Conservation (phyloP, 1,139 yeast species). For the Arxiozyma telluris region DNA sequence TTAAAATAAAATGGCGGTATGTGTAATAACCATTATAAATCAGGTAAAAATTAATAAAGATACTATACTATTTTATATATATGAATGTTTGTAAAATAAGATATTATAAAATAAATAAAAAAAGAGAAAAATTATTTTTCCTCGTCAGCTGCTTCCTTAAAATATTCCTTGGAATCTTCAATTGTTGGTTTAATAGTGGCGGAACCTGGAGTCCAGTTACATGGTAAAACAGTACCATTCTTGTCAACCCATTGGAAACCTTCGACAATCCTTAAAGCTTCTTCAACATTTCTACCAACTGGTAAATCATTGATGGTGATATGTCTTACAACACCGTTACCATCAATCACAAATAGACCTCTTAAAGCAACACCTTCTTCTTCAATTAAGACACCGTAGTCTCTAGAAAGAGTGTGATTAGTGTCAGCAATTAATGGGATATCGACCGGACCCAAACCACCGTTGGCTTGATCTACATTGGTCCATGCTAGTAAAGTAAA, state of each 20-base stretch:
- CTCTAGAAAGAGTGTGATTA: constrained; percentile 87
- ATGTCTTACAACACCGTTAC: constrained; percentile 90
- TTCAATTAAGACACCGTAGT: constrained; percentile 94
- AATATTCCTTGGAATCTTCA: constrained; percentile 51
- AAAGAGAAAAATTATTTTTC: background rate
- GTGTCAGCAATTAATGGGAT: constrained; percentile 94
- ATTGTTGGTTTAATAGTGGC: constrained; percentile 90
- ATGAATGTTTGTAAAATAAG: background rate
- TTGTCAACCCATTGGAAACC: constrained; percentile 99
- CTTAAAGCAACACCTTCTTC: constrained; percentile 95
- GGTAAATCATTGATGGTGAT: constrained; percentile 96
- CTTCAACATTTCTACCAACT: constrained; percentile 97
- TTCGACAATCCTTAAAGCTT: constrained; percentile 92
- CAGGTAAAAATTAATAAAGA: too few relatives aligned
- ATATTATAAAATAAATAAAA: too few relatives aligned
- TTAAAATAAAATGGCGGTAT: background rate
- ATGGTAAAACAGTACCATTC: constrained; percentile 98
- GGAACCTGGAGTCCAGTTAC: constrained; percentile 98
- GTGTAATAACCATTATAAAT: background rate
- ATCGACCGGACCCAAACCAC: constrained; percentile 93
- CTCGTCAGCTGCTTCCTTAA: constrained; percentile 23
- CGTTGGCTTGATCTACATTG: constrained; percentile 90
- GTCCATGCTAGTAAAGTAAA: constrained; percentile 97
- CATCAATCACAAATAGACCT: constrained; percentile 96
- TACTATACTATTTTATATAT: too few relatives aligned